Percentiles rank a stretch among this genome's conserved stretches.
These are phyloP conservation scores for Tephrocybe sp. DNA, from an alignment of 768 basidiomycete genomes.

Conservation along the genomic window DNA sequence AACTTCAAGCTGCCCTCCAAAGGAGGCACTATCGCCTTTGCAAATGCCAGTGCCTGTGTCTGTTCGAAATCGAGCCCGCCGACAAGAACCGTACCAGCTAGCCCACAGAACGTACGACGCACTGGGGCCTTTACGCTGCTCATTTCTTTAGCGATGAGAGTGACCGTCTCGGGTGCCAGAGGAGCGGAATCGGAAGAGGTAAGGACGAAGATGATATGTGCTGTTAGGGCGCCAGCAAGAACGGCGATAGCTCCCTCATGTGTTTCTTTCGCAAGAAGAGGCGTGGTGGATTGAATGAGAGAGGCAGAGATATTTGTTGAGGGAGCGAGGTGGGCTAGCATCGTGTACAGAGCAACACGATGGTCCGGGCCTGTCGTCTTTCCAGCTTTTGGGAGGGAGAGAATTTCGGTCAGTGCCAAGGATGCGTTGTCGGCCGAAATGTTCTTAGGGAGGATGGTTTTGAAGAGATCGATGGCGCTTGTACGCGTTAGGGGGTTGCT, in stretches of 20 bases:
- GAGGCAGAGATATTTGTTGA: slow-evolving; percentile 36
- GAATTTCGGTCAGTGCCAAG: slow-evolving; percentile 58
- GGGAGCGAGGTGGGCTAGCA: slow-evolving; percentile 58
- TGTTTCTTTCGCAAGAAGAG: slow-evolving; percentile 67
- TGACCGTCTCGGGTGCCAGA: slow-evolving; percentile 41
- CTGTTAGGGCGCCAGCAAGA: slow-evolving; percentile 51
- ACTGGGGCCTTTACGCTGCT: slow-evolving; percentile 56
- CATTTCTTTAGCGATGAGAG: slow-evolving; percentile 70
- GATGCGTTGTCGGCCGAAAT: slow-evolving; percentile 36
- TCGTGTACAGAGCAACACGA: slow-evolving; percentile 73
- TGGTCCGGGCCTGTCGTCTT: slow-evolving; percentile 91
- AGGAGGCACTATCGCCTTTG: slow-evolving; percentile 50
- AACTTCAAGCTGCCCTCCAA: slow-evolving; percentile 73
- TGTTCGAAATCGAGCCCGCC: slow-evolving; percentile 39
- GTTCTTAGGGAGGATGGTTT: slow-evolving; percentile 35
- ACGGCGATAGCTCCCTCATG: slow-evolving; percentile 62
- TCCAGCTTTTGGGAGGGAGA: slow-evolving; percentile 73
- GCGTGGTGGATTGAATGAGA: slow-evolving; percentile 43
- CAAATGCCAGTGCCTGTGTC: slow-evolving; percentile 48
- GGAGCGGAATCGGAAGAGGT: slow-evolving; percentile 18
- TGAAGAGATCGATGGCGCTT: slow-evolving; percentile 58
- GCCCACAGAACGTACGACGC: slow-evolving; percentile 58
- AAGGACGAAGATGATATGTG: slow-evolving; percentile 61
- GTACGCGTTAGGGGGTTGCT: slow-evolving; percentile 59
- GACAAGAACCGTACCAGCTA: slow-evolving; percentile 59